phyloP scores from a whole-genome alignment of 2,329 filamentous ascomycete species.

The Colletotrichum zoysiae region DNA sequence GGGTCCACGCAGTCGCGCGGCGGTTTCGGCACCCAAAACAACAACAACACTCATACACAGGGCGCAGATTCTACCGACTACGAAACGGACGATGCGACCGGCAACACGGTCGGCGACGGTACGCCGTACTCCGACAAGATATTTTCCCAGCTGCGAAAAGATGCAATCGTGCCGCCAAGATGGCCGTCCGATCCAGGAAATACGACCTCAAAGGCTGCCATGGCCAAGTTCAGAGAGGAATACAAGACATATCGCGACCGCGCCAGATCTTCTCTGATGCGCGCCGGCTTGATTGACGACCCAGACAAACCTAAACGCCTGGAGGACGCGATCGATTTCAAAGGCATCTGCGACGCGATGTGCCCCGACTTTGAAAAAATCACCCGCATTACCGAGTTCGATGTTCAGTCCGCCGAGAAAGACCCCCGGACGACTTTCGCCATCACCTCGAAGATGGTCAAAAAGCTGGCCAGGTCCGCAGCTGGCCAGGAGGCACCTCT shows the following conservation, averaged over 20 bases:
- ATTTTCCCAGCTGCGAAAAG: conserved; percentile 64
- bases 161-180: conserved; percentile 65
- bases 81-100: conserved; percentile 42
- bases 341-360: conserved; percentile 77
- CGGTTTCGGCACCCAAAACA: conserved; percentile 33
- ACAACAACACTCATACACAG: conserved; percentile 5
- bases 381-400: conserved; percentile 71
- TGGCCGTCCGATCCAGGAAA: conserved; percentile 70
- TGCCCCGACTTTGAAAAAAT: conserved; percentile 76
- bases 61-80: conserved; percentile 28
- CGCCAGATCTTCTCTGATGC: conserved; percentile 69
- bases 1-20: conserved; percentile 33
- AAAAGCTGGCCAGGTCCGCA: conserved; percentile 75
- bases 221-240: conserved; percentile 67
- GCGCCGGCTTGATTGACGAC: conserved; percentile 72
- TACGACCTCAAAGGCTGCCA: conserved; percentile 58
- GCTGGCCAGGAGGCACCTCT: conserved; percentile 76
- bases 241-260: conserved; percentile 69
- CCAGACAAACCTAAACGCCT: conserved; percentile 73
- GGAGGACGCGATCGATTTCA: conserved; percentile 74
- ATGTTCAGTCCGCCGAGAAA: conserved; percentile 70
- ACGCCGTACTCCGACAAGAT: conserved; percentile 64
- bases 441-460: conserved; percentile 70
- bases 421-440: conserved; percentile 59
- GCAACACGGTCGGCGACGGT: conserved; percentile 27